Evolutionary conservation across 2,329 filamentous ascomycete species (phyloP), one percentile per base, ranked within the genome.

Genomic region (Pyrenochaeta sp.): DNA sequence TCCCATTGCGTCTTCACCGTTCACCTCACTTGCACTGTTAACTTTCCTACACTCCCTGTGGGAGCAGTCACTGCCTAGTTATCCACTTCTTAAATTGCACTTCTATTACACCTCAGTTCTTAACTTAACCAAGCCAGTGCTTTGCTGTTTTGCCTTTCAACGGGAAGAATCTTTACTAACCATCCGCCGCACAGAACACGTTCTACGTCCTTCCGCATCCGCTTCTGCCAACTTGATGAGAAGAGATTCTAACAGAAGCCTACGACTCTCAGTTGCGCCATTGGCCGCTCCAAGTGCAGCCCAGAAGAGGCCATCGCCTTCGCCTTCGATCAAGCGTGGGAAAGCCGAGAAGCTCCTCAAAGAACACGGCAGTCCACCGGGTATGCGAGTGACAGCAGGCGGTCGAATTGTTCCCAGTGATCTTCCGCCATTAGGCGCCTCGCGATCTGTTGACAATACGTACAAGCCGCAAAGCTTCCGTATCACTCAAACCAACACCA

Each of bases 321-420:
- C 79, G 1, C 80, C 80, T 11, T 82, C 81, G 1, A 67, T 82
- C 65, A 82, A 82, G 68, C 76, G 77, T 36, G 78, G 77, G 47
- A 81, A 81, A 57, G 79, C 77, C 11, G 80, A 82, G 61, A 75
- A 73, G 36, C 76, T 83, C 36, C 77, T 82, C 64, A 81, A 82
- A 58, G 77, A 80, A 55, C 81, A 83, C 71, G 80, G 80, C 48
- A 82, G 80, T 32, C 81, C 81, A 31, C 78, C 78, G 18, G 79
- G 80, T 51, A 69, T 82, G 49, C 78, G 81, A 51, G 81, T 83
- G 37, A 83, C 81, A 43, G 81, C 81, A 56, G 81, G 81, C 33
- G 81, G 81, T n/a, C 77, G 80, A 15, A 78, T 83, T 55, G 80
- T 83, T n/a, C 80, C 80, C 12, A 80, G 75, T 45, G 80, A 77